Base-by-base conservation (phyloP, 2,329 filamentous ascomycete species). In the Gaeumannomyces tritici region DNA sequence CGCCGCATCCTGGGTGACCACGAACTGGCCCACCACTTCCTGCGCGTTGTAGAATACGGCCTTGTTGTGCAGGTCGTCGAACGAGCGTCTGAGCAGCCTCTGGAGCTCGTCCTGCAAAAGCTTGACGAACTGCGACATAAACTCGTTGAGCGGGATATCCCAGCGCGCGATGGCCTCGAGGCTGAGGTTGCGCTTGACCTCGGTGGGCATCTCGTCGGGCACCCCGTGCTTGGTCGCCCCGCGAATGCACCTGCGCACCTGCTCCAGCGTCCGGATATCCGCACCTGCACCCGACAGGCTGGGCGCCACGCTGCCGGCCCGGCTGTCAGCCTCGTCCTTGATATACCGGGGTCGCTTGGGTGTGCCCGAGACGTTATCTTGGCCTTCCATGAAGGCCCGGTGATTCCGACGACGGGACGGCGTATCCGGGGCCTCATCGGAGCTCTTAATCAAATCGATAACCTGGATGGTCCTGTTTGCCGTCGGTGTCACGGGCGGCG, bases 161-260 rank as follows among this genome's bases (percentile, higher is more conserved):
- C 88, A 90, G 1, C 83, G 80, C 9, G 71, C 69, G 1, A 89
- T 80, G 0, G 82, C 81, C n/a, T 82, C 73, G 21, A 78, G 75
- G 57, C 83, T 85, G 21, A 89, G 75, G 0, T 77, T 76, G 31
- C 86, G 80, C 27, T 87, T 84, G 0, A 88, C 85, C 51, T 83
- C 81, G 0, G 83, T 79, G 0, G 86, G 81, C 0, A 85, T 81
- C 0, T 85, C 77, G 8, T 82, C 80, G 0, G 84, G 85, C 66
- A 86, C 77, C 0, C 86, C 85, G 0, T 83, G 80, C 24, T 77
- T 77, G 29, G 80, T 82, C 15, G 83, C 83, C 4, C 76, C 73
- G 24, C 76, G 72, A 18, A 89, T 86, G 13, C 85, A 79, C 0
- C 76, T 72, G 0, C 81, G 79, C 1, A 90, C 83, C 51, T 80